phyloP scores from a whole-genome alignment of 495 filamentous ascomycete species.

The Aspergillus campestris region DNA sequence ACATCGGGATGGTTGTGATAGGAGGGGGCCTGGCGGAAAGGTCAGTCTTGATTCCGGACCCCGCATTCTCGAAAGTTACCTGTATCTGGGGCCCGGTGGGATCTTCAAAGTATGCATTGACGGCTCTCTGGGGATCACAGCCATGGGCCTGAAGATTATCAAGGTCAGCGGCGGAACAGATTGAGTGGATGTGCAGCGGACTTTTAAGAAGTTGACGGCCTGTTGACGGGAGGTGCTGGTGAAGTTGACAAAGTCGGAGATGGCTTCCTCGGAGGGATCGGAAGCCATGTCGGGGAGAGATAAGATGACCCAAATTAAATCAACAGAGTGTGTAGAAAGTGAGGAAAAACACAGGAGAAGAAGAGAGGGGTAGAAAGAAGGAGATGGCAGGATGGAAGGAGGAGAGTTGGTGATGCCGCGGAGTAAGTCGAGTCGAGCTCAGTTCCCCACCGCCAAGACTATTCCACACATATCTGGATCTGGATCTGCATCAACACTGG shows the following conservation, averaged over 20 bases:
- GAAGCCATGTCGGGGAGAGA: slow-evolving; percentile 29
- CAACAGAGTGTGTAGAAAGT: no score
- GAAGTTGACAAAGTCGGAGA: slow-evolving; percentile 39
- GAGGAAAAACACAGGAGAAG: no score
- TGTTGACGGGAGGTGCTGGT: slow-evolving; percentile 36
- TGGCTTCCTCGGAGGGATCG: slow-evolving; percentile 39
- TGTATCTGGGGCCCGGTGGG: slow-evolving; percentile 29
- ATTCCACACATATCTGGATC: no score
- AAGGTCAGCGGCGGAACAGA: slow-evolving; percentile 2
- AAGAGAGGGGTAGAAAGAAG: no score
- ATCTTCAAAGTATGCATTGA: slow-evolving; percentile 47
- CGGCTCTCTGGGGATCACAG: slow-evolving; percentile 39
- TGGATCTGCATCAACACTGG: no score
- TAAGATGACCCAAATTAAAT: no score
- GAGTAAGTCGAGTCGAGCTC: no score
- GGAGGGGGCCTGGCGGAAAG: slow-evolving; percentile 8
- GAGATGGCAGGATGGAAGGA: no score
- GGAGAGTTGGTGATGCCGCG: no score
- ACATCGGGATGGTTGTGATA: slow-evolving; percentile 18
- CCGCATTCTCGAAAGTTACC: slow-evolving; percentile 13
- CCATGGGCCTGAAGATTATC: slow-evolving; percentile 33
- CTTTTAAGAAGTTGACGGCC: slow-evolving; percentile 42
- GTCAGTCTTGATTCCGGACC: slow-evolving; percentile 6
- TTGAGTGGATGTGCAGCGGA: slow-evolving; percentile 6
- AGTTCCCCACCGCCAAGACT: no score